phyloP scores from a whole-genome alignment of 495 filamentous ascomycete species.

The Astrocystis sublimbata region DNA sequence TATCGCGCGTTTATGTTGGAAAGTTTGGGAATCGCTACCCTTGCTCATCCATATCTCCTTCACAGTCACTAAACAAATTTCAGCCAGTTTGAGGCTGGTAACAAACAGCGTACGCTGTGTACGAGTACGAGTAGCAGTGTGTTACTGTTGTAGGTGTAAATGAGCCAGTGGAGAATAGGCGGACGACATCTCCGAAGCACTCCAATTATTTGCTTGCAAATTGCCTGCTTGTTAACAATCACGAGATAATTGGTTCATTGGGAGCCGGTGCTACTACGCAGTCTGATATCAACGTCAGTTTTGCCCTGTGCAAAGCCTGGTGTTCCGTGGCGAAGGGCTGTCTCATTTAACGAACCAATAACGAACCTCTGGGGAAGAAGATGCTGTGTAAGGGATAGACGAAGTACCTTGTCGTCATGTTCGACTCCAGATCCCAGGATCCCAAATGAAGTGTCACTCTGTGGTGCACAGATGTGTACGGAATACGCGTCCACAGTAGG shows the following conservation, averaged over 20 bases:
- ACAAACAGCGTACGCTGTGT: no score
- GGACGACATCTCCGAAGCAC: no score
- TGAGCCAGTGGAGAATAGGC: no score
- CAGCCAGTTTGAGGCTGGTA: no score
- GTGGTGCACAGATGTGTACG: not conserved
- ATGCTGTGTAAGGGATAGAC: not conserved
- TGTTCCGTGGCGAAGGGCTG: not conserved
- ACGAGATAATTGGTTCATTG: not conserved
- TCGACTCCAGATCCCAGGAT: not conserved
- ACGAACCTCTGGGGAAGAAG: not conserved
- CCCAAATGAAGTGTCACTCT: constrained; percentile 5
- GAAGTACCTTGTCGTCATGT: not conserved
- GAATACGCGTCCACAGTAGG: not conserved
- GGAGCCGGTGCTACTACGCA: not conserved
- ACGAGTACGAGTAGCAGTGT: no score
- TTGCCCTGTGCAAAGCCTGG: not conserved
- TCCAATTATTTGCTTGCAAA: no score
- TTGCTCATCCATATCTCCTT: no score
- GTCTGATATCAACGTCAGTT: no score
- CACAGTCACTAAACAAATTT: no score
- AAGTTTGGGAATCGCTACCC: not conserved
- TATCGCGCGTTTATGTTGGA: not conserved
- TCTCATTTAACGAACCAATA: no score
- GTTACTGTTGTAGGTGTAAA: not conserved
- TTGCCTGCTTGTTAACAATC: not conserved